phyloP scores from a whole-genome alignment of 108 stramenopile genomes.

The Skeletonema potamos region DNA sequence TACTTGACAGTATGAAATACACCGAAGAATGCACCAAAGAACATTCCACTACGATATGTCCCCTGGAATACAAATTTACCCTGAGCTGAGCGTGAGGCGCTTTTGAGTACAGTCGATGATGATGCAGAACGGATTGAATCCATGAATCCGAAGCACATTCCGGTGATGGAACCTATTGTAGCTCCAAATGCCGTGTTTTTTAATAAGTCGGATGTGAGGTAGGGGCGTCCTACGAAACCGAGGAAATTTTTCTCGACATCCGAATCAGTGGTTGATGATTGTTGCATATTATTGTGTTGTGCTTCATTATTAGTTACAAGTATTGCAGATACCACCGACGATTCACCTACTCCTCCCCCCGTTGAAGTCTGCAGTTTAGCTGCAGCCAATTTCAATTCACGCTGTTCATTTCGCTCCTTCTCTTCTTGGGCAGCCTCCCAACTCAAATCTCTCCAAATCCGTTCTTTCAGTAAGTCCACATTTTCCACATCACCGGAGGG shows the following conservation, averaged over 20 bases:
- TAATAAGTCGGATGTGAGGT: conserved; percentile 60
- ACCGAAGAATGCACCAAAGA: conserved; percentile 76
- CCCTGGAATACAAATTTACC: conserved; percentile 69
- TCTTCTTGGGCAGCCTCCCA: conserved; percentile 65
- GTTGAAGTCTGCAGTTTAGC: neutral
- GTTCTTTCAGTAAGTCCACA: conserved; percentile 57
- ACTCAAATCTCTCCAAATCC: conserved; percentile 61
- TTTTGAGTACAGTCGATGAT: conserved; percentile 59
- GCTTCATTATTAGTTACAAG: neutral
- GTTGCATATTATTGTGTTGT: conserved; percentile 9
- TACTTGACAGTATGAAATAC: conserved; percentile 72
- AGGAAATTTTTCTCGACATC: conserved; percentile 23
- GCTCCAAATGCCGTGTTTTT: conserved; percentile 76
- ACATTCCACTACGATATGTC: conserved; percentile 61
- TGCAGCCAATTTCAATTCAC: neutral
- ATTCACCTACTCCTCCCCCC: neutral
- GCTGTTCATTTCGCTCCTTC: conserved; percentile 9
- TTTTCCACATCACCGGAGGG: conserved; percentile 47
- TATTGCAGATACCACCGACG: neutral
- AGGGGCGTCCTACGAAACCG: conserved; percentile 45
- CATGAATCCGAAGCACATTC: conserved; percentile 89
- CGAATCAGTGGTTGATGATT: neutral
- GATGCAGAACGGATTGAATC: conserved; percentile 75
- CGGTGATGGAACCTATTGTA: conserved; percentile 78
- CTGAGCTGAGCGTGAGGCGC: conserved; percentile 73